Percentiles rank a stretch among this genome's conserved stretches.
These are phyloP conservation scores for Aspergillus tubingensis DNA, from an alignment of 2,329 filamentous ascomycete species.

Conservation along the genomic window DNA sequence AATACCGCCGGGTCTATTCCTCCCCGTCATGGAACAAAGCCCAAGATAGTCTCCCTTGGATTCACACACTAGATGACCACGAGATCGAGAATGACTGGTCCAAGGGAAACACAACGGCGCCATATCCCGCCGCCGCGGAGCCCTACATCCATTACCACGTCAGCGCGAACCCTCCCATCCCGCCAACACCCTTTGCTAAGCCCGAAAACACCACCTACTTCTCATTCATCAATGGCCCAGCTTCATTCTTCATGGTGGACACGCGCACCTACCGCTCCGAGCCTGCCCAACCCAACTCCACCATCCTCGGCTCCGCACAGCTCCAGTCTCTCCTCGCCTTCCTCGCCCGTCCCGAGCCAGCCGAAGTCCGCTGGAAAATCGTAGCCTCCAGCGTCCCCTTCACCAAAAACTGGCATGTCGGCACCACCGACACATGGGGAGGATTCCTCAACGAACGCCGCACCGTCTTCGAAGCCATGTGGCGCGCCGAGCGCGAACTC, in stretches of 20 bases:
- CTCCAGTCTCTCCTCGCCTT: slow-evolving; percentile 77
- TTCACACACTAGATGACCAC: slow-evolving; percentile 95
- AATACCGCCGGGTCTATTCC: slow-evolving; percentile 94
- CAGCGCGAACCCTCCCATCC: slow-evolving; percentile 74
- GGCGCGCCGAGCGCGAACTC: slow-evolving; percentile 71
- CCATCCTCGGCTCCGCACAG: slow-evolving; percentile 82
- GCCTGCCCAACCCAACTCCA: slow-evolving; percentile 61
- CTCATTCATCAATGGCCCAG: slow-evolving; percentile 84
- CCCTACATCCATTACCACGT: slow-evolving; percentile 87
- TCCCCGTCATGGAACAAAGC: slow-evolving; percentile 78
- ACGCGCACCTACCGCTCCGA: slow-evolving; percentile 79
- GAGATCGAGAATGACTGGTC: slow-evolving; percentile 94
- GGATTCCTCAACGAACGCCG: slow-evolving; percentile 82
- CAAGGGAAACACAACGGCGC: slow-evolving; percentile 73
- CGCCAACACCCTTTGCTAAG: slow-evolving; percentile 51
- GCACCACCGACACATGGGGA: slow-evolving; percentile 88
- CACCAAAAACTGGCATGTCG: slow-evolving; percentile 95
- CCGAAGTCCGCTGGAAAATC: slow-evolving; percentile 89
- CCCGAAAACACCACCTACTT: slow-evolving; percentile 75
- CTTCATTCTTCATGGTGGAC: slow-evolving; percentile 92
- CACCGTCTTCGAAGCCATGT: slow-evolving; percentile 84
- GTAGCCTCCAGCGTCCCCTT: slow-evolving; percentile 89
- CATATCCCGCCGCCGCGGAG: slow-evolving; percentile 77
- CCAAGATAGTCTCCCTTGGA: slow-evolving; percentile 82
- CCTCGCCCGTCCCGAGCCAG: slow-evolving; percentile 70